Evolutionary conservation across 768 basidiomycete species (phyloP).

Genomic region (Phlebiopsis flavidoalba): DNA sequence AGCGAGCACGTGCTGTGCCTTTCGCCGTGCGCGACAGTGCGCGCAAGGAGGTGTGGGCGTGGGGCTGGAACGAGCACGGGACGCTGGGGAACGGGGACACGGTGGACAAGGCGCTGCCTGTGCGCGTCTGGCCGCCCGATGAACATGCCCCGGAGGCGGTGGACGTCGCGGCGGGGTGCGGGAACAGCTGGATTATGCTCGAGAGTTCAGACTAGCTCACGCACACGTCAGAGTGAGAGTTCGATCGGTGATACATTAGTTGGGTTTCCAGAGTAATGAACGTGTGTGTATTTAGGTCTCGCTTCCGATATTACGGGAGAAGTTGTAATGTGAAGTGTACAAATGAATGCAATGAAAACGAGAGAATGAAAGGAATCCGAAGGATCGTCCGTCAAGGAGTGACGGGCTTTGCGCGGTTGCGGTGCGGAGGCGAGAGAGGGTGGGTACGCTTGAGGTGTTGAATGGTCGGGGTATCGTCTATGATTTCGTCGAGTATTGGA

Average conservation of each 20-base stretch:
- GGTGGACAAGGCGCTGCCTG: conserved; percentile 45
- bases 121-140: conserved; percentile 48
- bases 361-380: not conserved
- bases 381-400: not conserved
- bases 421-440: too few species aligned
- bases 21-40: not conserved
- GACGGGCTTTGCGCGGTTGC: not conserved
- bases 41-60: conserved; percentile 59
- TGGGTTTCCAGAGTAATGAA: not conserved
- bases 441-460: too few species aligned
- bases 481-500: conserved; percentile 18
- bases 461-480: too few species aligned
- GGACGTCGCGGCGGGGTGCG: conserved; percentile 45
- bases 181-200: conserved; percentile 43
- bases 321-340: not conserved
- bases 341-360: too few species aligned
- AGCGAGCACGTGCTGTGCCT: conserved; percentile 69
- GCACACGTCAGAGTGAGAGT: not conserved
- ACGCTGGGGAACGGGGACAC: conserved; percentile 73
- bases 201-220: conserved; percentile 3
- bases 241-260: too few species aligned
- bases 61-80: conserved; percentile 99
- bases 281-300: not conserved
- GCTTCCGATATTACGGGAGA: conserved; percentile 5
- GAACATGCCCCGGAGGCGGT: conserved; percentile 6